A percentile compares a stretch with the other conserved stretches of the same genome.
Conservation (phyloP, 2,329 filamentous ascomycete species). For the Myriangium duriaei region DNA sequence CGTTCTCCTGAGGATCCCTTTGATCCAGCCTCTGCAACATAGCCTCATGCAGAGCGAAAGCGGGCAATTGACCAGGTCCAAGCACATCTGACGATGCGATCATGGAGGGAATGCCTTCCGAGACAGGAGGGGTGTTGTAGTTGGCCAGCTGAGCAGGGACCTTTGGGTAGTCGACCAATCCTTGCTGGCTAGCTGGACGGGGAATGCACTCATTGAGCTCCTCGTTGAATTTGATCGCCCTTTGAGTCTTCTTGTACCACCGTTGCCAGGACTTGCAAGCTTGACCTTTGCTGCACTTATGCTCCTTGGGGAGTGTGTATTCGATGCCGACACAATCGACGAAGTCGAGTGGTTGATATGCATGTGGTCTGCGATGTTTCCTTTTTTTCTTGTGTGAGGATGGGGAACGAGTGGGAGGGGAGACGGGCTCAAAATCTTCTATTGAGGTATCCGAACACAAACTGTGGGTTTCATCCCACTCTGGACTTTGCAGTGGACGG, state of each 20-base stretch:
- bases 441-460: conserved; percentile 14
- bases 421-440: conserved; percentile 22
- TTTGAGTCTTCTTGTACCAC: conserved; percentile 61
- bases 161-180: conserved; percentile 43
- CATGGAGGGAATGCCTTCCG: conserved; percentile 66
- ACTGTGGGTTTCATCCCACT: conserved; percentile 9
- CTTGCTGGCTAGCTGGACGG: conserved; percentile 47
- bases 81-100: conserved; percentile 86
- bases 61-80: conserved; percentile 53
- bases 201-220: not conserved
- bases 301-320: conserved; percentile 72
- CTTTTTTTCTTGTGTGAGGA: conserved; percentile 22
- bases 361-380: conserved; percentile 27
- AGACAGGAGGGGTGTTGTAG: conserved; percentile 49
- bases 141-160: conserved; percentile 47
- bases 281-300: conserved; percentile 76
- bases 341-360: conserved; percentile 51
- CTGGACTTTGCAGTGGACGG: conserved; percentile 17
- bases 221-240: conserved; percentile 5
- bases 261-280: conserved; percentile 72
- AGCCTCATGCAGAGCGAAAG: conserved; percentile 59
- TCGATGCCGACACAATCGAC: conserved; percentile 83
- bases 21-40: conserved; percentile 55
- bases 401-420: conserved; percentile 17
- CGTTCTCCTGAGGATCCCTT: conserved; percentile 81